Evolutionary conservation across 179 eudicot genomes (phyloP).

Genomic region (Patellifolia procumbens): DNA sequence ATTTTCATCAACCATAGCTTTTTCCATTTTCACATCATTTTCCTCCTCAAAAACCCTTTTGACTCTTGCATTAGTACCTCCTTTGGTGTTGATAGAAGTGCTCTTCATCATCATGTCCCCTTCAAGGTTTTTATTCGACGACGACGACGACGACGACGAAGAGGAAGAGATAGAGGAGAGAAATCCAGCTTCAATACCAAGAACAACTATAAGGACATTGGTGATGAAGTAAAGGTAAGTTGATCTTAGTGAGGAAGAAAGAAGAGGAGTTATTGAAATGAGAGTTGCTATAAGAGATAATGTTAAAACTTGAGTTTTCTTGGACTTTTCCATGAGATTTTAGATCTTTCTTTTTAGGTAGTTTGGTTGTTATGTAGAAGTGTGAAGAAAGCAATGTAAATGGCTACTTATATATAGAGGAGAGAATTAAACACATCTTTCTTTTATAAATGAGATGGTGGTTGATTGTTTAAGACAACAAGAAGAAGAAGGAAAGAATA

Average conservation of each 20-base stretch:
- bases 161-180: constrained; percentile 34
- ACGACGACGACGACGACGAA: background rate
- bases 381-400: background rate
- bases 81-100: background rate
- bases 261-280: constrained; percentile 41
- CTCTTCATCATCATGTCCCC: background rate
- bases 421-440: background rate
- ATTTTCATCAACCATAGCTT: background rate
- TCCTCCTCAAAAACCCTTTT: background rate
- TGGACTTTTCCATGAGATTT: constrained; percentile 26
- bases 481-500: constrained; percentile 4
- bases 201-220: constrained; percentile 51
- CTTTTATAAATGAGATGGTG: background rate
- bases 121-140: constrained; percentile 5
- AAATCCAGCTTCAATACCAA: constrained; percentile 56
- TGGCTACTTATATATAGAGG: constrained; percentile 5
- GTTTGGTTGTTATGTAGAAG: background rate
- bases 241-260: constrained; percentile 44
- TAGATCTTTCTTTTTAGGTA: background rate
- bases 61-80: background rate
- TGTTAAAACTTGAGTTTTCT: constrained; percentile 45
- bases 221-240: constrained; percentile 54
- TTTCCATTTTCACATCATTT: background rate
- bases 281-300: constrained; percentile 42
- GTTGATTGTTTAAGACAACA: constrained; percentile 16